Evolutionary conservation across 2,329 filamentous ascomycete species (phyloP), one percentile per base, ranked within the genome.

Genomic region (Aspergillus fumigatus): DNA sequence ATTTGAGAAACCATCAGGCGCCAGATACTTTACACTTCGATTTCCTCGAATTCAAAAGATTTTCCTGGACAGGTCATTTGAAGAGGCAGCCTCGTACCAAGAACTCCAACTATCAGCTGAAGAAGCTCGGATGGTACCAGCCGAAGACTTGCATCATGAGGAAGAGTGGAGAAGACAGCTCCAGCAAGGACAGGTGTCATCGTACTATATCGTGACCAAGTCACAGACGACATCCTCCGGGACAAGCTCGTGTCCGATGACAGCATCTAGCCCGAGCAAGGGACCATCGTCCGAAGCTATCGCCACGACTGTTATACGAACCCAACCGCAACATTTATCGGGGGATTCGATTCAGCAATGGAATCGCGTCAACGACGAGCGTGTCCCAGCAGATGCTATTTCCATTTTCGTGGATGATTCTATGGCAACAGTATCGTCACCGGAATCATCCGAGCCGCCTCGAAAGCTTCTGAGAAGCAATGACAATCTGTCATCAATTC

Each of bases 41-140:
- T 95, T 96, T 65, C 88, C 92, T 1, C 79, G 83, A 2, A 84
- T 93, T 3, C 80, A 84, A 55, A 95, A 93, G 66, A 79, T 95
- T 9, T 90, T 96, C 65, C 83, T 81, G 58, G 91, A 96, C 68
- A 81, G 91, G 25, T 83, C 83, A 2, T 89, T 84, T 67, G 77
- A 80, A 23, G 89, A 95, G 56, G 81, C 85, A 0, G 76, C 90
- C 19, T 84, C 85, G 0, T 90, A 92, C 60, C 72, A 81, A 0
- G 86, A 91, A 53, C 76, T 96, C 3, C 88, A 92, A 62, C 69
- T 79, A 5, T 78, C 89, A 67, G 90, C 89, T 0, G 71, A 78
- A 29, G 75, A 82, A 29, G 84, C 87, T 19, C 80, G 76, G 19
- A 78, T 77, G 35, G 68, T 76, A 2, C 77, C 81, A 0, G 70